Evolutionary conservation across 495 filamentous ascomycete species (phyloP).

Genomic region (Penicillium desertorum): DNA sequence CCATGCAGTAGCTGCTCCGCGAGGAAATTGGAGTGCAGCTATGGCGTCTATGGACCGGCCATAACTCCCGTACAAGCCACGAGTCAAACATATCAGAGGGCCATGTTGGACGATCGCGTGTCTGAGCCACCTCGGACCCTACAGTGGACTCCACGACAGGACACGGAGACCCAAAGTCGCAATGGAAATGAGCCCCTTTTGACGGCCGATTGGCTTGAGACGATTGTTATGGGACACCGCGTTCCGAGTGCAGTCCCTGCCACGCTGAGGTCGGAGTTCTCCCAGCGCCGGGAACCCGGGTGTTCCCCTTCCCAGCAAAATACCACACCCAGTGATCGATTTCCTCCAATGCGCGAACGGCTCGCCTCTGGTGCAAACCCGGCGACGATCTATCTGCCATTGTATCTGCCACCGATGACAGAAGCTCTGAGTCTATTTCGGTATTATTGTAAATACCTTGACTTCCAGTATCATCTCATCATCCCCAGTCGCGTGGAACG

Average conservation of each 20-base stretch:
- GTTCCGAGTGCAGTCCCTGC: constrained; percentile 31
- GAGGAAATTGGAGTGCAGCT: constrained; percentile 40
- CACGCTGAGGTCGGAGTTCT: constrained; percentile 24
- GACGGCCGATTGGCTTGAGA: constrained; percentile 40
- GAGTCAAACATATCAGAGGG: neutral
- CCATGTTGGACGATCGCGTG: neutral
- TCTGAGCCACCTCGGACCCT: neutral
- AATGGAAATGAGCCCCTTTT: constrained; percentile 23
- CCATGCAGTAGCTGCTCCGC: constrained; percentile 49
- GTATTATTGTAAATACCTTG: constrained; percentile 38
- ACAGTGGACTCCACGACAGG: neutral
- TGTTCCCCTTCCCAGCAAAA: constrained; percentile 1
- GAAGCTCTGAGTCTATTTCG: constrained; percentile 35
- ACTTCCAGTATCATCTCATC: constrained; percentile 44
- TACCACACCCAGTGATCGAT: neutral
- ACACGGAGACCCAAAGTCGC: neutral
- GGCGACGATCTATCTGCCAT: constrained; percentile 22
- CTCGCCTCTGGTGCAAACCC: constrained; percentile 25
- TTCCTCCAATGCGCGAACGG: neutral
- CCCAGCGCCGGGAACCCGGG: constrained; percentile 8
- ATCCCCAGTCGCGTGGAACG: constrained; percentile 26
- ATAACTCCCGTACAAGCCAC: neutral
- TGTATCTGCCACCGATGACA: constrained; percentile 28
- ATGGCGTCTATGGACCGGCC: constrained; percentile 3
- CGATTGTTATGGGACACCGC: constrained; percentile 42